Evolutionary conservation across 306 rosid genomes (phyloP), one percentile per base, ranked within the genome.

Genomic region (Cucumis cinereus): DNA sequence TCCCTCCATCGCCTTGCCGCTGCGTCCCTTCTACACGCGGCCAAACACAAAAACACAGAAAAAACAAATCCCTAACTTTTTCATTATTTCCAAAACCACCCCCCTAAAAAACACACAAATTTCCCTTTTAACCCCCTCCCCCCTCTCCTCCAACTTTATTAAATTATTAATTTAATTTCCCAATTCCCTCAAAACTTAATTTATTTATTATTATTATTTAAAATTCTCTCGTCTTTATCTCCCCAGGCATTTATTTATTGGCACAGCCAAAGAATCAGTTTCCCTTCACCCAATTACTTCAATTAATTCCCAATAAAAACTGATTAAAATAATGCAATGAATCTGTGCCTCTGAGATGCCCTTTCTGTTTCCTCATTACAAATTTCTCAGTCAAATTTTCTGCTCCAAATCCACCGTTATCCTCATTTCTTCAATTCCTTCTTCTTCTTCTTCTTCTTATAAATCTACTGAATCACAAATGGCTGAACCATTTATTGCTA

Each of bases 1-100:
- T 30, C 35, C 35, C 22, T 23, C 36, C 74, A 45, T 24, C 4
- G 40, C 57, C 57, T 23, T 70, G 75, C 79, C 68, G 71, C 76
- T 77, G 67, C 20, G 36, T 61, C 77, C 81, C 82, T 77, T 19
- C 54, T 81, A 83, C 95, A 90, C 89, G 95, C 90, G 95, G 89
- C 90, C 83, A 30, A 30, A 30, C 35, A 30, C 4, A 30, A 64
- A 62, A 59, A 43, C 49, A 43, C 11, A n/a, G 2, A 43, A 11
- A 11, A 45, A 10, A 43, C 4, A 58, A 0, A 58, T 79, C 75
- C 24, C 47, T 41, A 2, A 22, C 8, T 1, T 10, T 52, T 8
- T 23, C 56, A 75, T 60, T 8, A 55, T 26, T 30, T 13, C 10
- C 55, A 50, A 50, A 50, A 50, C 55, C 55, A 50, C 20, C 55